These are phyloP conservation scores for Boletus coccyginus DNA, from an alignment of 768 basidiomycete species.

Conservation along the genomic window DNA sequence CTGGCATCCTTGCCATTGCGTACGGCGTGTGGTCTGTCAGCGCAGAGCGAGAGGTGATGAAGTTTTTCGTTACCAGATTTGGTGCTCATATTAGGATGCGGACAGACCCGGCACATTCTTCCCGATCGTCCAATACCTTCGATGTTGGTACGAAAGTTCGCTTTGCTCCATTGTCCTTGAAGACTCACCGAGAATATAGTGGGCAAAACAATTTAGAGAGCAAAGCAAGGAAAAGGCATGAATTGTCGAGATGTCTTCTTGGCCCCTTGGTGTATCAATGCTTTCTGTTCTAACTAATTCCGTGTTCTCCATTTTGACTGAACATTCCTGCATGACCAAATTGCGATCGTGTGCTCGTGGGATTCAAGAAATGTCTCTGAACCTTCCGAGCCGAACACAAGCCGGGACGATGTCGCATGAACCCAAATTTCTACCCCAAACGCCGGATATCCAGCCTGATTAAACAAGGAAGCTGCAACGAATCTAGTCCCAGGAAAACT, in stretches of 20 bases:
- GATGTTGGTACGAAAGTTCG: slow-evolving; percentile 53
- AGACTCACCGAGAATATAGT: slow-evolving; percentile 30
- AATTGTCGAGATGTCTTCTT: neutral
- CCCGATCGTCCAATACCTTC: slow-evolving; percentile 77
- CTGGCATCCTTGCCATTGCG: slow-evolving; percentile 64
- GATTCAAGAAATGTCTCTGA: neutral
- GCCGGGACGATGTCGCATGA: neutral
- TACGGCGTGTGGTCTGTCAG: slow-evolving; percentile 72
- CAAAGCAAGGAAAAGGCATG: slow-evolving; percentile 16
- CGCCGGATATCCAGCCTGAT: neutral
- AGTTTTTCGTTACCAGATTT: neutral
- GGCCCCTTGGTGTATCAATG: neutral
- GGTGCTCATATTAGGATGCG: slow-evolving; percentile 4
- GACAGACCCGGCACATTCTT: slow-evolving; percentile 54
- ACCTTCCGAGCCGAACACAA: neutral
- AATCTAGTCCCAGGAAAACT: no score
- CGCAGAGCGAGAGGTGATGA: slow-evolving; percentile 71
- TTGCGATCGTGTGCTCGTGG: neutral
- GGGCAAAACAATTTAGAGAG: slow-evolving; percentile 49
- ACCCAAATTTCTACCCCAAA: neutral
- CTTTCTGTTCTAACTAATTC: neutral
- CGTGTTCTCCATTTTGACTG: neutral
- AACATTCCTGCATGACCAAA: neutral
- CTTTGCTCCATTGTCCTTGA: neutral
- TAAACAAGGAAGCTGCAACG: neutral